Base-by-base conservation (phyloP, 2,329 filamentous ascomycete species). In the Epichloe bromicola region DNA sequence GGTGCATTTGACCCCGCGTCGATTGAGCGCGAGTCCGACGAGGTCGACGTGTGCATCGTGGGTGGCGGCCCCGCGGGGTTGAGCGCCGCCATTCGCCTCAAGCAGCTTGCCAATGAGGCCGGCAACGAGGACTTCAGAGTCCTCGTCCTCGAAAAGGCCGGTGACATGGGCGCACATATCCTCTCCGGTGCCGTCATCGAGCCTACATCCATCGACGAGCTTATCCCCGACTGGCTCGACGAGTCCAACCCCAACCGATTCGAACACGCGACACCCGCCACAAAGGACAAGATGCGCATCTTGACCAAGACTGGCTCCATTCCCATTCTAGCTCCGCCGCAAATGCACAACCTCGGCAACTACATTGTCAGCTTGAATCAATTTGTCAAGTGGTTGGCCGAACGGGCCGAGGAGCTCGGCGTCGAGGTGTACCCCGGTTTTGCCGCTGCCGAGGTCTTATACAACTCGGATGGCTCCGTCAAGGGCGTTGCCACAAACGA, bases 261-360 rank as follows among this genome's bases (percentile, higher is more conserved):
- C 72, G 81, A 89, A 67, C 76, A 88, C 67, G 87, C 85, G 53
- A 98, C 93, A 1, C 84, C 89, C 19, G 91, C 89, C 4, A 85
- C 80, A 56, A 73, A 73, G 47, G 93, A 98, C 63, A 84, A 82
- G 69, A 95, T 98, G 91, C 84, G 88, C 59, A 96, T 96, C 69
- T 76, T 98, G 54, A 97, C 91, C 45, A 86, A 90, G 71, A 85
- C 75, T 50, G 74, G 74, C 55, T 74, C 89, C 0, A 80, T 95
- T 52, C 88, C 88, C 5, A 74, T 97, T 49, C 93, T 91, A 1
- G 82, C 84, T 12, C 93, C 93, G 43, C 93, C 93, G 34, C 93
- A 97, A 72, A 98, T 98, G 93, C 82, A 90, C 73, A 98, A 98
- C 66, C 80, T 95, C 62, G 93, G 93, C 58, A 98, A 98, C 70